A percentile compares a stretch with the other conserved stretches of the same genome.
Conservation (phyloP, 2,329 filamentous ascomycete genomes). For the Talaromyces amestolkiae region DNA sequence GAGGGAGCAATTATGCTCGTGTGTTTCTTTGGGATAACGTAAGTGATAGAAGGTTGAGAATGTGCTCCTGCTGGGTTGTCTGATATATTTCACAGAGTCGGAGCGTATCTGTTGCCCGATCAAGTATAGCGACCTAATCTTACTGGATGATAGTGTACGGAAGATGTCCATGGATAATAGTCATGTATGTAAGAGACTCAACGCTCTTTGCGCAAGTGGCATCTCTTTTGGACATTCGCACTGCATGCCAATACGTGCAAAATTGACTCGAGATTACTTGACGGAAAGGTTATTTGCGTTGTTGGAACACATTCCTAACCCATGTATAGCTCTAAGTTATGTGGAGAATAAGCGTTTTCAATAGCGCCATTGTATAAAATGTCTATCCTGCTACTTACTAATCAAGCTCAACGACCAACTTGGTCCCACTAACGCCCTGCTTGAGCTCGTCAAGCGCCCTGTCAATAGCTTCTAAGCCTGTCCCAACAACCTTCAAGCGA, state of each 20-base stretch:
- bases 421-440: constrained; percentile 25
- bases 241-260: not conserved
- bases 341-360: no score
- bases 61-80: not conserved
- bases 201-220: not conserved
- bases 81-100: not conserved
- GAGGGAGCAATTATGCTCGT: not conserved
- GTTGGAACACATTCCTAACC: no score
- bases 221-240: not conserved
- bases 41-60: not conserved
- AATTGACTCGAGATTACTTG: not conserved
- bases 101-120: not conserved
- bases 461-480: constrained; percentile 21
- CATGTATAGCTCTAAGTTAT: no score
- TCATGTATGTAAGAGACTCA: no score
- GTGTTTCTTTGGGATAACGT: not conserved
- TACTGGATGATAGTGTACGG: not conserved
- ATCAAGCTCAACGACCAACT: constrained; percentile 24
- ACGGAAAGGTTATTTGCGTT: no score
- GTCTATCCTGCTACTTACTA: not conserved
- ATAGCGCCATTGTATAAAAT: not conserved
- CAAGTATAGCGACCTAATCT: not conserved
- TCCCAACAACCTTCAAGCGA: constrained; percentile 23
- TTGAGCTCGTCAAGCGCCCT: constrained; percentile 26
- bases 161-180: not conserved